Base-by-base conservation (phyloP, 2,329 filamentous ascomycete genomes). In the Colletotrichum navitas region DNA sequence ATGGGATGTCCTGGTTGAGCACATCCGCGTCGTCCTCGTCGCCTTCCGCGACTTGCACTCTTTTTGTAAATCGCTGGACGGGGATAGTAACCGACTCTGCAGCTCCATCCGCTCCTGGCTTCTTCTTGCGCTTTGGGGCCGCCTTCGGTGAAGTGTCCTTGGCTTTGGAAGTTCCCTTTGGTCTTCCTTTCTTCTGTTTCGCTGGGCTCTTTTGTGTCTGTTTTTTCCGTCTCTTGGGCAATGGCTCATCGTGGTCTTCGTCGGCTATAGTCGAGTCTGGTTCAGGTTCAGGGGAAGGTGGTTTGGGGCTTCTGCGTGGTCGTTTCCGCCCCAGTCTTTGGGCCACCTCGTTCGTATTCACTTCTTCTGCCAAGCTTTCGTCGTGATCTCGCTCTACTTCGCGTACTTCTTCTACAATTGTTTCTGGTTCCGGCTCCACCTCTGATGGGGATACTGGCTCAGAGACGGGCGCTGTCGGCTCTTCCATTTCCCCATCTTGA, bases 51-150 rank as follows among this genome's bases (percentile, higher is more conserved):
- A 77, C 79, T 4, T 79, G 79, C n/a, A 77, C 79, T 41, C 82
- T 82, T 63, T 83, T 83, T n/a, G 86, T 88, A 75, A 90, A 89
- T 16, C 90, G 85, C 76, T 91, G 89, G 0, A 91, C 87, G 1
- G 84, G 87, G n/a, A 92, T 84, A 18, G 45, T 7, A 88, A 86
- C 54, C 91, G 81, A 2, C 78, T 78, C 6, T 21, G 36, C 59
- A 32, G 39, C 12, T 6, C n/a, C 45, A 12, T 74, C 70, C 16
- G 52, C 10, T 47, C 68, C 47, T 21, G 66, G 63, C 54, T 76
- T 77, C 8, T 68, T 73, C 18, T 67, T 76, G 73, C 11, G 74
- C 36, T 66, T 74, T 54, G 55, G 51, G 73, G 70, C 69, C 75
- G 61, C 71, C 66, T 59, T 72, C 76, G 24, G 68, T 2, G 70